Percentiles rank a stretch among this genome's conserved stretches.
Conservation (phyloP, 2,329 filamentous ascomycete species). For the Talaromyces amestolkiae region DNA sequence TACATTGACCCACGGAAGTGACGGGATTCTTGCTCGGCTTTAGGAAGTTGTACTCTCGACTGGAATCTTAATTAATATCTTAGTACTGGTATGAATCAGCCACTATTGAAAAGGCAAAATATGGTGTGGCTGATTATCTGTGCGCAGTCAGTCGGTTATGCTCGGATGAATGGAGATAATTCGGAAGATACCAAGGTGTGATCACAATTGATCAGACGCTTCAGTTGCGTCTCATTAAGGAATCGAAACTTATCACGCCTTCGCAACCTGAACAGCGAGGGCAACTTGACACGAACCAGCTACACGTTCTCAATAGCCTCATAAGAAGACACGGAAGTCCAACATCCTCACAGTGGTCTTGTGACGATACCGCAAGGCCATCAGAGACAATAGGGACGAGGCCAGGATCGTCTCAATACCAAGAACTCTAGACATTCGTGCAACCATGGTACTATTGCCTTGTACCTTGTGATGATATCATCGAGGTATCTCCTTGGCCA, state of each 20-base stretch:
- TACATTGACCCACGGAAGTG: neutral
- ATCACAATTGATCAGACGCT: neutral
- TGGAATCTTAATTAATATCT: neutral
- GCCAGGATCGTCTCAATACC: slow-evolving; percentile 14
- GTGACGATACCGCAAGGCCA: slow-evolving; percentile 2
- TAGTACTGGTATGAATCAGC: neutral
- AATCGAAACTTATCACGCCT: neutral
- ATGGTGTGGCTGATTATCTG: neutral
- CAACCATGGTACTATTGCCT: slow-evolving; percentile 10
- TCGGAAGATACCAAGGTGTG: neutral
- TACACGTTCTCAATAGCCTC: slow-evolving; percentile 7
- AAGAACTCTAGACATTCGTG: slow-evolving; percentile 7
- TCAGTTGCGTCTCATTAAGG: neutral
- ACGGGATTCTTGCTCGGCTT: neutral
- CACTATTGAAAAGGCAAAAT: neutral
- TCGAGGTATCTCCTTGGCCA: neutral
- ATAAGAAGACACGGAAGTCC: neutral
- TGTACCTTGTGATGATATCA: slow-evolving; percentile 7
- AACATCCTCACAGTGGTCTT: neutral
- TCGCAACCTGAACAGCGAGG: neutral
- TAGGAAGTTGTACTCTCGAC: neutral
- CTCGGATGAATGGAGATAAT: neutral
- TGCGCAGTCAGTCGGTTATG: neutral
- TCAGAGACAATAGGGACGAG: neutral
- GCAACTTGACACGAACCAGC: neutral